phyloP scores from a whole-genome alignment of 345 rosid genomes.

The Firmiana major region DNA sequence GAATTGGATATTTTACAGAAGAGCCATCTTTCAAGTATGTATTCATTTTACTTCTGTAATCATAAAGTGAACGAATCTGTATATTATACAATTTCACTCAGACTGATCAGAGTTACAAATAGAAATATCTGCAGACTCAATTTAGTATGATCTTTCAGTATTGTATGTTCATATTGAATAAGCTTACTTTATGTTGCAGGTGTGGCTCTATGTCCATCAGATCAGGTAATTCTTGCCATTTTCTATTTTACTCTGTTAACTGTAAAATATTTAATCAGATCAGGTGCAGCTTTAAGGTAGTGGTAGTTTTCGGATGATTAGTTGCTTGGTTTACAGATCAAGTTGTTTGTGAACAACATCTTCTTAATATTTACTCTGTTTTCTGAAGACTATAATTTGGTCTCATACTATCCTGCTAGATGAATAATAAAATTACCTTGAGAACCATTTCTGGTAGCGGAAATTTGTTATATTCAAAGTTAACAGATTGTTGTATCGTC shows the following conservation, averaged over 20 bases:
- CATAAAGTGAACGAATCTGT: not conserved
- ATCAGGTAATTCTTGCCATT: constrained; percentile 45
- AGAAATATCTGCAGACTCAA: not conserved
- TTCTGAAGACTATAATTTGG: not conserved
- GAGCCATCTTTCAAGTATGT: constrained; percentile 44
- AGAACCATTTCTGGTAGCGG: not conserved
- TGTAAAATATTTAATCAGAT: not conserved
- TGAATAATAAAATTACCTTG: not conserved
- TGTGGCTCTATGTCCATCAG: constrained; percentile 32
- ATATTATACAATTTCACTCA: not conserved
- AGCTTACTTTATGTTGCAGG: constrained; percentile 48
- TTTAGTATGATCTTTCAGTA: not conserved
- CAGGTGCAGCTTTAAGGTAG: not conserved
- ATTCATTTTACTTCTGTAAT: not conserved
- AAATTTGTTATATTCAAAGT: not conserved
- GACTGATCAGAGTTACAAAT: not conserved
- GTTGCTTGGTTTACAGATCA: not conserved
- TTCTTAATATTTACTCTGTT: not conserved
- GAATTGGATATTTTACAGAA: constrained; percentile 52
- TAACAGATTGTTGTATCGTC: not conserved
- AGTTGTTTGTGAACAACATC: not conserved
- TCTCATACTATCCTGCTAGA: not conserved
- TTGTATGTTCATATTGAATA: constrained; percentile 10
- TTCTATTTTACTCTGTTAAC: not conserved
- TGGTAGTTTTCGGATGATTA: not conserved